These are phyloP conservation scores for Didymella segeticola DNA, from an alignment of 2,329 filamentous ascomycete genomes.

Conservation along the genomic window DNA sequence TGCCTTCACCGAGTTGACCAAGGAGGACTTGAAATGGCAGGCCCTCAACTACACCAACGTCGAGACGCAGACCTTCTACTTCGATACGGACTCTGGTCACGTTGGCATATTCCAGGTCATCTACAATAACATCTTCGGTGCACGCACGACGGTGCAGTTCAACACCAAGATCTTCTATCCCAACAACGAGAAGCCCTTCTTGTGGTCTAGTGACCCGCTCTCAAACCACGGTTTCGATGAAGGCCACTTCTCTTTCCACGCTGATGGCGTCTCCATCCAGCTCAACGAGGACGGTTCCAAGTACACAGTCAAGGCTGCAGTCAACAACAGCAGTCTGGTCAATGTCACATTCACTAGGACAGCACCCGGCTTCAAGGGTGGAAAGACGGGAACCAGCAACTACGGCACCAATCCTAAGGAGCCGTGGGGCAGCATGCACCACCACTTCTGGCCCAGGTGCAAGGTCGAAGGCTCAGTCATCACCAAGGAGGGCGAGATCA, in stretches of 20 bases:
- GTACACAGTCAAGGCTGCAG: conserved; percentile 90
- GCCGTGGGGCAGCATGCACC: conserved; percentile 92
- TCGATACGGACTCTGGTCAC: conserved; percentile 78
- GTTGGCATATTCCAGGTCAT: conserved; percentile 87
- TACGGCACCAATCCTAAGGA: conserved; percentile 85
- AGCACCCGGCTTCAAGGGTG: conserved; percentile 82
- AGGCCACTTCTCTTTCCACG: conserved; percentile 82
- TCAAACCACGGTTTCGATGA: conserved; percentile 83
- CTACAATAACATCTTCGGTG: conserved; percentile 93
- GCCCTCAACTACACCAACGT: conserved; percentile 84
- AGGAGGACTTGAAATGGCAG: conserved; percentile 82
- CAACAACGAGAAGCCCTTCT: conserved; percentile 72
- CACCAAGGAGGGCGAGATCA: conserved; percentile 79
- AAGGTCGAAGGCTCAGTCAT: conserved; percentile 81
- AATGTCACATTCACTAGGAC: conserved; percentile 81
- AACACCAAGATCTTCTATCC: conserved; percentile 90
- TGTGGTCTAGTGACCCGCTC: conserved; percentile 86
- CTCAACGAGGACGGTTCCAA: conserved; percentile 81
- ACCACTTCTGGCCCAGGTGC: conserved; percentile 94
- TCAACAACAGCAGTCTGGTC: conserved; percentile 79
- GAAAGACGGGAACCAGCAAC: conserved; percentile 81
- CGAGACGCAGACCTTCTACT: conserved; percentile 94
- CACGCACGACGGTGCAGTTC: conserved; percentile 91
- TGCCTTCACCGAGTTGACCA: conserved; percentile 80
- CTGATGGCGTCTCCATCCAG: conserved; percentile 83